phyloP scores from a whole-genome alignment of 495 filamentous ascomycete genomes.

The Acidiella bohemica region DNA sequence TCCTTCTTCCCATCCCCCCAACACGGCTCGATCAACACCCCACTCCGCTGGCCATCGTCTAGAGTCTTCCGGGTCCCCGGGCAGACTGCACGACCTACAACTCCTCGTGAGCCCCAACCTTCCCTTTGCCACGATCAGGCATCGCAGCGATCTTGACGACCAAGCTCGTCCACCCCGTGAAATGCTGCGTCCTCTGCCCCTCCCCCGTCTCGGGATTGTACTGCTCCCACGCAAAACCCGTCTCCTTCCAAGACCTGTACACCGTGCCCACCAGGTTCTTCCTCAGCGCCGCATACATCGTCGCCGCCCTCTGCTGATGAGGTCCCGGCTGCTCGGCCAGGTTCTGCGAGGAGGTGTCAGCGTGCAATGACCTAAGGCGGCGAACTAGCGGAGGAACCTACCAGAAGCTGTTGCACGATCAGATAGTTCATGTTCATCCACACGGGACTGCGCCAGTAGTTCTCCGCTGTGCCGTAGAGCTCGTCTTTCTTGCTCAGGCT shows the following conservation, averaged over 20 bases:
- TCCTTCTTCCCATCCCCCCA: no score
- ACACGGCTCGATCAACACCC: no score
- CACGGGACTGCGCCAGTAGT: conserved; percentile 91
- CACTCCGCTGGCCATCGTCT: no score
- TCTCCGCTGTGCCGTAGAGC: conserved; percentile 79
- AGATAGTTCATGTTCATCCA: conserved; percentile 99
- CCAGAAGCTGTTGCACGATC: conserved; percentile 65
- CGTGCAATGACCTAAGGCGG: no score
- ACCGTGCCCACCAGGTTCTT: conserved; percentile 81
- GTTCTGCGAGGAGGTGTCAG: conserved; percentile 34
- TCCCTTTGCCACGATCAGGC: conserved; percentile 32
- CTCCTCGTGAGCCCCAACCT: background rate
- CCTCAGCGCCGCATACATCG: conserved; percentile 63
- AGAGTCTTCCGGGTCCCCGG: no score
- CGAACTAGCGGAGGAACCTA: conserved; percentile 41
- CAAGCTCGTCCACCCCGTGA: conserved; percentile 94
- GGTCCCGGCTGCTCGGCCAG: conserved; percentile 47
- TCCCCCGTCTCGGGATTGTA: conserved; percentile 87
- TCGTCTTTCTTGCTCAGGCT: conserved; percentile 75
- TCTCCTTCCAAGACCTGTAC: conserved; percentile 73
- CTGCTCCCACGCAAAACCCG: conserved; percentile 97
- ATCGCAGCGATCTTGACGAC: conserved; percentile 97
- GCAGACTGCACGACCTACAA: conserved; percentile 1
- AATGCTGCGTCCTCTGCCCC: conserved; percentile 93
- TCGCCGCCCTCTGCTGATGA: conserved; percentile 52